phyloP scores from a whole-genome alignment of 495 filamentous ascomycete genomes.

The Lepidopterella palustris region DNA sequence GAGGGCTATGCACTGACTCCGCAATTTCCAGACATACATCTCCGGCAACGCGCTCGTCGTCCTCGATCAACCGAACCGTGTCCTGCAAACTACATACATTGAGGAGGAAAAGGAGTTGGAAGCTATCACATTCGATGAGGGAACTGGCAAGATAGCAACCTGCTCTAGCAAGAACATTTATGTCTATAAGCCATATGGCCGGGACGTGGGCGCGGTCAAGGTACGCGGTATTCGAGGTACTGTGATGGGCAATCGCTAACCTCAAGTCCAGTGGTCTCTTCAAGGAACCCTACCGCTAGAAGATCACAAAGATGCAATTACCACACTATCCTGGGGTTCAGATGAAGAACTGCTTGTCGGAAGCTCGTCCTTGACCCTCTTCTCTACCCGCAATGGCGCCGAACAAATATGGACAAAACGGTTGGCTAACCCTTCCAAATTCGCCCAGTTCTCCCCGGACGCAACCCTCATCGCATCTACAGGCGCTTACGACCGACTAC shows the following conservation, averaged over 20 bases:
- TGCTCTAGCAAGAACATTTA: conserved; percentile 59
- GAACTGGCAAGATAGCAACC: conserved; percentile 77
- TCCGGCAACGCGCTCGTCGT: conserved; percentile 82
- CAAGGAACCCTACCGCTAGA: conserved; percentile 39
- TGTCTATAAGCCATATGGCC: conserved; percentile 72
- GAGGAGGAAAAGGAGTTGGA: conserved; percentile 66
- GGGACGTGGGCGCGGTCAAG: conserved; percentile 61
- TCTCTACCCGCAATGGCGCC: conserved; percentile 45
- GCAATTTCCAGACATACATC: conserved; percentile 65
- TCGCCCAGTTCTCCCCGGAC: conserved; percentile 79
- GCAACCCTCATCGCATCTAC: conserved; percentile 78
- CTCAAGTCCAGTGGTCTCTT: conserved; percentile 48
- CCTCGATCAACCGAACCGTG: conserved; percentile 62
- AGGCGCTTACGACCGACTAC: conserved; percentile 69
- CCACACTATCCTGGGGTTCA: conserved; percentile 79
- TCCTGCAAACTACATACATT: conserved; percentile 88
- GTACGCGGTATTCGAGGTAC: conserved; percentile 35
- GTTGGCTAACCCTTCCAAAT: conserved; percentile 65
- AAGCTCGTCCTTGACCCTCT: conserved; percentile 63
- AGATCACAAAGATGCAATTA: conserved; percentile 40
- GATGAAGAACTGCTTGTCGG: conserved; percentile 76
- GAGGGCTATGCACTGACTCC: conserved; percentile 15
- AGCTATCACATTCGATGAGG: conserved; percentile 69
- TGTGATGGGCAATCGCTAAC: conserved; percentile 4
- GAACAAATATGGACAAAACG: conserved; percentile 64